Evolutionary conservation across 2,329 filamentous ascomycete species (phyloP), one percentile per base, ranked within the genome.

Genomic region (Didymella exigua): DNA sequence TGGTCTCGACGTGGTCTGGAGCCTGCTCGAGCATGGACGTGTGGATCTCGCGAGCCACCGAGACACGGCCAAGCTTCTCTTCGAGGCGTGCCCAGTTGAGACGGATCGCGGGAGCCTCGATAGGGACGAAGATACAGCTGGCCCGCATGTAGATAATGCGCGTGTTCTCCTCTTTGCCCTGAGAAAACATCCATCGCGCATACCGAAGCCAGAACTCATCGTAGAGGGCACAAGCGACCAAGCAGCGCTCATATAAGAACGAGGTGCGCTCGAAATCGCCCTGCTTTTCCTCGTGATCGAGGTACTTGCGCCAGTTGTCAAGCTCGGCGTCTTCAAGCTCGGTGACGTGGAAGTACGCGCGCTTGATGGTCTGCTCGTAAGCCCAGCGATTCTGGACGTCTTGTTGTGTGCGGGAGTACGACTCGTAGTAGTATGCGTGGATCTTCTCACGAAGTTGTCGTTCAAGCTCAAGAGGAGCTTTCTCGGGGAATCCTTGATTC

Each of bases 201-300:
- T 96, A 99, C n/a, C 95, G 89, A 68, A 96, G 86, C 95, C 95
- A 99, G 75, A 98, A 96, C 71, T 98, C 93, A 44, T 98, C 93
- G 71, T 99, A 97, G 63, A 96, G 89, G 14, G 95, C 93, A 68
- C 91, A 96, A 0, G 91, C 93, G 30, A 96, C 91, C 47, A 99
- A 77, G 67, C 93, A 98, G 46, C 95, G 88, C 79, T 99, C 95
- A 72, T 99, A 98, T 27, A 99, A 78, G 69, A 95, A 95, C 5
- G 89, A 84, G 40, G 84, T 88, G 55, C 95, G 86, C 13, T 81
- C 76, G 62, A 87, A 91, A 61, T 93, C 86, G 47, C 90, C 91
- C 74, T 96, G 89, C 0, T 83, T 78, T 77, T 99, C 95, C 72
- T 99, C 95, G 66, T 96, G 98, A 72, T 98, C 93, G 38, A 99